Percentiles rank a stretch among this genome's conserved stretches.
Evolutionary conservation across 78 protist species (phyloP).

Genomic region (Dictyostelium intermedium): DNA sequence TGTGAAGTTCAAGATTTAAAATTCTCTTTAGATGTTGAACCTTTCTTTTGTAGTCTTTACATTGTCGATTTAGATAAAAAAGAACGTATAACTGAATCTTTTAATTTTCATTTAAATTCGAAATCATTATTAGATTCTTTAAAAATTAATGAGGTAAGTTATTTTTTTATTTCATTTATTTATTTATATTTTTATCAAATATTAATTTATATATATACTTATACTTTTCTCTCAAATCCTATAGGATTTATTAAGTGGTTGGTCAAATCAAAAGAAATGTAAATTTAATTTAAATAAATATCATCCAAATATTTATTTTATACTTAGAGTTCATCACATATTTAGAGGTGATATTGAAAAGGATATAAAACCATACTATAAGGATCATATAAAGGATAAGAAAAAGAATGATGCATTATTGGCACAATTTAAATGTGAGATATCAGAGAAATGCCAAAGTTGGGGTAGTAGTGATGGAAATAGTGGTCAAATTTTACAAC

Average conservation of each 20-base stretch:
- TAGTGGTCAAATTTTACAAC: conserved; percentile 39
- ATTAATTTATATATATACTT: no score
- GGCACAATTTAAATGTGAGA: conserved; percentile 53
- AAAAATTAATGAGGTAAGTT: conserved; percentile 54
- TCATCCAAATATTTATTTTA: conserved; percentile 74
- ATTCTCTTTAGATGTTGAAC: conserved; percentile 56
- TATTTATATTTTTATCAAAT: background rate
- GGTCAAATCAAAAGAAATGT: conserved; percentile 56
- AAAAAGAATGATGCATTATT: conserved; percentile 20
- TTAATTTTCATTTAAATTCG: conserved; percentile 67
- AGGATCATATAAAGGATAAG: conserved; percentile 34
- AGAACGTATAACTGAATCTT: conserved; percentile 63
- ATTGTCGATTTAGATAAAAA: conserved; percentile 66
- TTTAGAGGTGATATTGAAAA: conserved; percentile 75
- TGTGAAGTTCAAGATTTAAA: conserved; percentile 68
- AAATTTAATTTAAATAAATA: conserved; percentile 54
- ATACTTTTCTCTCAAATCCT: background rate
- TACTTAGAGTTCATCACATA: conserved; percentile 59
- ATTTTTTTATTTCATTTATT: no score
- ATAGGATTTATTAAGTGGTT: conserved; percentile 11
- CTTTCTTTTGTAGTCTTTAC: conserved; percentile 71
- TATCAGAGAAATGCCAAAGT: conserved; percentile 34
- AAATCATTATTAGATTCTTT: conserved; percentile 39
- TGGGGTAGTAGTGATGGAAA: conserved; percentile 45
- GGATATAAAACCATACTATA: conserved; percentile 64